Percentiles rank a stretch among this genome's conserved stretches.
Evolutionary conservation across 176 grass and related monocot genomes (phyloP).

Genomic region (Oryza australiensis): DNA sequence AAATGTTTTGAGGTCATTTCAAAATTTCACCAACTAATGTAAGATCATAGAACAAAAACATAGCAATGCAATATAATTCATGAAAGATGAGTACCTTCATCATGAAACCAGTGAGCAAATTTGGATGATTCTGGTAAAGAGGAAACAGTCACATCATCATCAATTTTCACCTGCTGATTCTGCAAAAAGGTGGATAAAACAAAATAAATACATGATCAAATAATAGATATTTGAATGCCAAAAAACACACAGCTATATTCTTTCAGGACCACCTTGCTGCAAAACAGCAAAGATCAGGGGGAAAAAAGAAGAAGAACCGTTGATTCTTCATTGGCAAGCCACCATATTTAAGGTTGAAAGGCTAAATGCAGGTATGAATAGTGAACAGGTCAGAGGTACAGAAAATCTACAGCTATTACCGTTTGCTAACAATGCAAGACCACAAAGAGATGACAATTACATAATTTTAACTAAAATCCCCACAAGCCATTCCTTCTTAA

Average conservation of each 20-base stretch:
- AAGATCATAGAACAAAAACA: slow-evolving; percentile 1
- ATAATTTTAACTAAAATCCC: not conserved
- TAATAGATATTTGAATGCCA: slow-evolving; percentile 32
- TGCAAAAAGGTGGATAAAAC: slow-evolving; percentile 39
- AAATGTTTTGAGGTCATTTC: not conserved
- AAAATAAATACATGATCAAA: slow-evolving; percentile 32
- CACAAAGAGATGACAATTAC: slow-evolving; percentile 13
- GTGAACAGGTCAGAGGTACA: slow-evolving; percentile 1
- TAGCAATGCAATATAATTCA: not conserved
- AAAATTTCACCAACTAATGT: not conserved
- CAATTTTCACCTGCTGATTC: slow-evolving; percentile 53
- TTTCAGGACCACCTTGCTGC: slow-evolving; percentile 2
- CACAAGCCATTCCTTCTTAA: not conserved
- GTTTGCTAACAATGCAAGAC: not conserved
- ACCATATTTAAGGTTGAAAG: slow-evolving; percentile 26
- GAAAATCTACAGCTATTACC: not conserved
- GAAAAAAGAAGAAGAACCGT: not conserved
- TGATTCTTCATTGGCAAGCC: not conserved
- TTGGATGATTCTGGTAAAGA: slow-evolving; percentile 85
- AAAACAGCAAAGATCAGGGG: slow-evolving; percentile 3
- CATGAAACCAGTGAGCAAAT: slow-evolving; percentile 77
- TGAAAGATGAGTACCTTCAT: slow-evolving; percentile 69
- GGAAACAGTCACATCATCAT: slow-evolving; percentile 41
- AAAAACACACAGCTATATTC: not conserved
- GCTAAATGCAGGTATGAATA: not conserved